Evolutionary conservation across 495 filamentous ascomycete genomes (phyloP), one percentile per base, ranked within the genome.

Genomic region (Aspergillus sclerotioniger): DNA sequence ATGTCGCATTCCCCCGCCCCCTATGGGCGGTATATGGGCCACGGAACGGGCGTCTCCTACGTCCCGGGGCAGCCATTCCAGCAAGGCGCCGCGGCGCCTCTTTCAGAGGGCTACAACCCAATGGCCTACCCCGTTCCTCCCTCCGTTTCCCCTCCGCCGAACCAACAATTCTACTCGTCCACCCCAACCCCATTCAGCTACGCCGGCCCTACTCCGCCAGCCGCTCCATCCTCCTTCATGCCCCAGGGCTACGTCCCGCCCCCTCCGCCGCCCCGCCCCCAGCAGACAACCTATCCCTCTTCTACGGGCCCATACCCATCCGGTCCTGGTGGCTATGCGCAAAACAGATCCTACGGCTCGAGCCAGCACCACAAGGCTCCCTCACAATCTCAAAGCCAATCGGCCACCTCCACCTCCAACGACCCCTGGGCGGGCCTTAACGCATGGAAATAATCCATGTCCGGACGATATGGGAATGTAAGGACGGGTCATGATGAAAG

Each of bases 351-450:
- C 16, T 74, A 76, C 49, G 69, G 66, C 25, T 52, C 66, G 7
- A 65, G 67, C 51, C 63, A 66, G 6, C 78, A 78, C 31, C 66
- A 69, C 56, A 76, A 74, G 53, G 59, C 64, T 8, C 68, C 71
- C 20, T 73, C 73, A 29, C 79, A 85, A 60, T 72, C 78, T 13
- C 33, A 35, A 35, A 37, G 54, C 25, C 73, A 71, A 60, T 57
- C 66, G 62, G 53, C 62, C 7, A 31, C 73, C n/a, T 50, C 58
- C 1, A 3, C 21, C 63, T 13, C 68, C 13, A 29, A 71, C 59
- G 89, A 96, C 79, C 91, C 90, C 9, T 96, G 91, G 91, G 89
- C 90, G 20, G 90, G 90, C 25, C 69, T 96, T 48, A 92, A 85
- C 71, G 87, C 86, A 39, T 96, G 91, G 91, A 93, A 90, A 73